Conservation (phyloP, 2,329 filamentous ascomycete species). For the Ophiostoma pallidulum region DNA sequence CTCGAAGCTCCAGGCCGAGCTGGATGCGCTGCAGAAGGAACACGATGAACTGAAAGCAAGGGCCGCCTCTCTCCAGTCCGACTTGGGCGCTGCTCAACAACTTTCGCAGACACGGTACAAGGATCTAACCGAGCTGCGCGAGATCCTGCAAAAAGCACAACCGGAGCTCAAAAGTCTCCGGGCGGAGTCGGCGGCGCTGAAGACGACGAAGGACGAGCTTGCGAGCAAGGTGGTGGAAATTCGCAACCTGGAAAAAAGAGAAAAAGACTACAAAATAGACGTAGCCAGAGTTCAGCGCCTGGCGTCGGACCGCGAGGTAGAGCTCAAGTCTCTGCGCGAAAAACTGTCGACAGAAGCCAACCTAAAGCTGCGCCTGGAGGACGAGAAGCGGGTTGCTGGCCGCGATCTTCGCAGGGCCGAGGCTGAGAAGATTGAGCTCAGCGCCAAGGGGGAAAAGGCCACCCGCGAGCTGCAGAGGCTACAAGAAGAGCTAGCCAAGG, state of each 20-base stretch:
- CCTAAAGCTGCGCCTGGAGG: constrained; percentile 64
- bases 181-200: constrained; percentile 66
- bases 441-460: constrained; percentile 62
- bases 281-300: constrained; percentile 60
- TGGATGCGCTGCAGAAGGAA: constrained; percentile 44
- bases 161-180: constrained; percentile 74
- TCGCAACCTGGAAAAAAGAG: constrained; percentile 66
- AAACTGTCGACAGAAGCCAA: constrained; percentile 68
- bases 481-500: constrained; percentile 61
- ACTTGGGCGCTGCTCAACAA: constrained; percentile 77
- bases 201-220: constrained; percentile 66
- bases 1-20: constrained; percentile 50
- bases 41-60: constrained; percentile 62
- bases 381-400: constrained; percentile 62
- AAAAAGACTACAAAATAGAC: constrained; percentile 73
- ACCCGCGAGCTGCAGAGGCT: constrained; percentile 59
- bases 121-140: constrained; percentile 70
- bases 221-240: constrained; percentile 49
- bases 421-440: constrained; percentile 67
- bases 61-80: constrained; percentile 62
- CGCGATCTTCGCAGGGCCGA: constrained; percentile 72
- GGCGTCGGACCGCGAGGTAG: constrained; percentile 62
- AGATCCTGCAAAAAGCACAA: constrained; percentile 74
- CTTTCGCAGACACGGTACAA: constrained; percentile 82
- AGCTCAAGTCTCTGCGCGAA: constrained; percentile 69